Percentiles rank a stretch among this genome's conserved stretches.
Conservation (phyloP, 805 yeast species). For the Candida insectalens region DNA sequence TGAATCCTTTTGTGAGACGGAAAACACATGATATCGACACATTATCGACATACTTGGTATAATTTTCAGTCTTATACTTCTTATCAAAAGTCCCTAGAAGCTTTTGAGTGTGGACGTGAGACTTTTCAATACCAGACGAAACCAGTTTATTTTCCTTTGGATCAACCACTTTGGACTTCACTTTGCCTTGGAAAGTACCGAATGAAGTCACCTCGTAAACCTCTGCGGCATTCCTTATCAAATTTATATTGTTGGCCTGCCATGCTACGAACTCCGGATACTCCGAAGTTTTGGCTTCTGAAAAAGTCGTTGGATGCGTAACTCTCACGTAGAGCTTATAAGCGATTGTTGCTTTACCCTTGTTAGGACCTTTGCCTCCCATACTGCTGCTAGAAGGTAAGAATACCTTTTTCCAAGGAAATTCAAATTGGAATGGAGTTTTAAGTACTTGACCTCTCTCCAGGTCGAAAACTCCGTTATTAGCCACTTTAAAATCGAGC, state of each 20-base stretch:
- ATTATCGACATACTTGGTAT: background rate
- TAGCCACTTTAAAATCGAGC: background rate
- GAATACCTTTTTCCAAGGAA: slow-evolving; percentile 8
- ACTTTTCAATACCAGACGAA: background rate
- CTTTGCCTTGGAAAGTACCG: background rate
- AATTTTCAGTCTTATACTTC: slow-evolving; percentile 1
- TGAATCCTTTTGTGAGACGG: background rate
- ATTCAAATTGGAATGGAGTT: slow-evolving; percentile 7
- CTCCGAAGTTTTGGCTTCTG: background rate
- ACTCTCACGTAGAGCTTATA: slow-evolving; percentile 9
- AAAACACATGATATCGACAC: slow-evolving; percentile 1
- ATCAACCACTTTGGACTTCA: slow-evolving; percentile 1
- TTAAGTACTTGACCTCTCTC: slow-evolving; percentile 1
- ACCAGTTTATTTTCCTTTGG: background rate
- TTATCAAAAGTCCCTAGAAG: background rate
- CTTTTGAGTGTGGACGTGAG: slow-evolving; percentile 1
- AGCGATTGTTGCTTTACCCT: slow-evolving; percentile 7
- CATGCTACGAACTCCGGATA: background rate
- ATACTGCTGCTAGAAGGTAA: slow-evolving; percentile 10
- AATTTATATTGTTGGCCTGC: background rate
- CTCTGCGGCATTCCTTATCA: background rate
- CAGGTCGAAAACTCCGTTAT: background rate
- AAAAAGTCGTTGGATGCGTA: slow-evolving; percentile 2
- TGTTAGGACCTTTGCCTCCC: slow-evolving; percentile 6
- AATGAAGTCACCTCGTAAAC: background rate